phyloP scores from a whole-genome alignment of 495 filamentous ascomycete genomes.

The Melanomma pulvis-pyrius region DNA sequence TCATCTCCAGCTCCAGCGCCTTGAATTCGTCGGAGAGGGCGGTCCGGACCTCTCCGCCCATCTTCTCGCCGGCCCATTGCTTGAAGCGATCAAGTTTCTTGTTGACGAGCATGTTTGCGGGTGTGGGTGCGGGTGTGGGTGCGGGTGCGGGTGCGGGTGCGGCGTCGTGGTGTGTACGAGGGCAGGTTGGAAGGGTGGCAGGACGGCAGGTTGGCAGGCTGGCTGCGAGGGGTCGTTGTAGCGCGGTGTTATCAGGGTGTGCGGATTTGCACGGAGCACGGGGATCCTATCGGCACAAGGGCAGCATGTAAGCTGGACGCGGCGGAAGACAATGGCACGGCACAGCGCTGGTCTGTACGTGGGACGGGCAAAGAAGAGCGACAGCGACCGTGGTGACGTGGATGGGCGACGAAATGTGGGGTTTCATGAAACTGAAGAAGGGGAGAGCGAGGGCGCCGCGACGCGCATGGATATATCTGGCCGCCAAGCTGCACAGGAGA shows the following conservation, averaged over 20 bases:
- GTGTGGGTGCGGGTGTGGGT: neutral
- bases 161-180: neutral
- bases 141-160: neutral
- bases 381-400: neutral
- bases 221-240: neutral
- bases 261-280: neutral
- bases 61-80: slow-evolving; percentile 98
- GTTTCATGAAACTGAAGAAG: neutral
- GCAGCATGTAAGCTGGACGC: neutral
- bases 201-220: neutral
- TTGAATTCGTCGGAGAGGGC: slow-evolving; percentile 91
- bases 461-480: neutral
- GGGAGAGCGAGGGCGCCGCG: neutral
- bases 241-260: neutral
- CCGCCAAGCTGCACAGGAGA: neutral
- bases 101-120: slow-evolving; percentile 79
- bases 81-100: slow-evolving; percentile 96
- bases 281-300: slow-evolving; percentile 9
- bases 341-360: neutral
- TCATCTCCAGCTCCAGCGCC: slow-evolving; percentile 89
- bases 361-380: neutral
- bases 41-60: slow-evolving; percentile 92
- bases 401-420: neutral
- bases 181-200: slow-evolving; percentile 1
- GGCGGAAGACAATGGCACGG: neutral